Percentiles rank a stretch among this genome's conserved stretches.
phyloP scores from a whole-genome alignment of 306 rosid species.

The Gillenia trifoliata region DNA sequence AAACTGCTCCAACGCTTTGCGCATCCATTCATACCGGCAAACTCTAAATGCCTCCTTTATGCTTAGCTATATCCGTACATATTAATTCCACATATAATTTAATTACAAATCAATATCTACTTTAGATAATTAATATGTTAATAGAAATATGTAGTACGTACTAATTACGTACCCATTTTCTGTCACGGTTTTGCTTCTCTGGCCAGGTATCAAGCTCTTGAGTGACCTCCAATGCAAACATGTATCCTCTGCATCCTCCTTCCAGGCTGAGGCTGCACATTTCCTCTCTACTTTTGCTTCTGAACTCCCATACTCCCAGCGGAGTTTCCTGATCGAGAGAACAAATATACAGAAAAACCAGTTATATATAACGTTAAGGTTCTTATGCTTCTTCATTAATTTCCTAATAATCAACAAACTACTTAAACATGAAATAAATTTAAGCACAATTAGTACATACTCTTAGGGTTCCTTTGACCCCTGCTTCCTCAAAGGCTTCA shows the following conservation, averaged over 20 bases:
- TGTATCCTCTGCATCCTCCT: slow-evolving; percentile 85
- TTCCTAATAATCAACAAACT: too few species aligned
- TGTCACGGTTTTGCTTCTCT: slow-evolving; percentile 54
- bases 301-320: slow-evolving; percentile 80
- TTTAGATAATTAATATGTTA: too few species aligned
- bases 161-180: slow-evolving; percentile 59
- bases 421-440: too few species aligned
- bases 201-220: slow-evolving; percentile 79
- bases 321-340: slow-evolving; percentile 48
- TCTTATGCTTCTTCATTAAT: too few species aligned
- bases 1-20: slow-evolving; percentile 58
- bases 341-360: neutral
- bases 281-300: slow-evolving; percentile 76
- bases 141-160: too few species aligned
- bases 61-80: slow-evolving; percentile 38
- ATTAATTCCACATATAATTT: neutral
- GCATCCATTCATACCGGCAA: slow-evolving; percentile 89
- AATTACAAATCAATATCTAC: too few species aligned
- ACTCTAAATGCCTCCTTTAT: slow-evolving; percentile 58
- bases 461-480: slow-evolving; percentile 69
- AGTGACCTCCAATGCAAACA: slow-evolving; percentile 84
- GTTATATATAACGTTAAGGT: too few species aligned
- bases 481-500: slow-evolving; percentile 87
- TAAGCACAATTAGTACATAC: slow-evolving; percentile 35
- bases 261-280: slow-evolving; percentile 41